Conservation (phyloP, 306 rosid species). For the Abrus pulchellus region DNA sequence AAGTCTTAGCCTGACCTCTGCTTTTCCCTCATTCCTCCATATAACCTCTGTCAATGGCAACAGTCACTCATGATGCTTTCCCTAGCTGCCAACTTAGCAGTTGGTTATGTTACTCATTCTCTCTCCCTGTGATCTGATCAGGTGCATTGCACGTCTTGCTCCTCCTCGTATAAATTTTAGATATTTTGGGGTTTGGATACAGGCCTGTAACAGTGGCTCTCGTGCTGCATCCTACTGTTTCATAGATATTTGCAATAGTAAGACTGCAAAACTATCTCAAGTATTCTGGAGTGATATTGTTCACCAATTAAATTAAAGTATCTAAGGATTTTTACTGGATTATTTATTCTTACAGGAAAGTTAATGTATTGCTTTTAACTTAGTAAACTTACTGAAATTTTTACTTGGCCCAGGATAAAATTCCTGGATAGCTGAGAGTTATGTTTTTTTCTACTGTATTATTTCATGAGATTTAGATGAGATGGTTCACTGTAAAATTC, state of each 20-base stretch:
- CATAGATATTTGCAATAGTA: neutral
- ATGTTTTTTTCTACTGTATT: neutral
- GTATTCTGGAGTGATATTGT: neutral
- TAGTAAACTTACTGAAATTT: neutral
- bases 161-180: too few species aligned
- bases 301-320: neutral
- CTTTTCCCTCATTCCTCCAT: too few species aligned
- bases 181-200: too few species aligned
- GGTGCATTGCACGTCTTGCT: too few species aligned
- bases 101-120: too few species aligned
- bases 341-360: neutral
- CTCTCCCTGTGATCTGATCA: too few species aligned
- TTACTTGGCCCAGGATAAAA: neutral
- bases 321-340: neutral
- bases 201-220: neutral
- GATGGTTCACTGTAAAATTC: slow-evolving; percentile 2
- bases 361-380: neutral
- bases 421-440: neutral
- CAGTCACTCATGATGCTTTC: too few species aligned
- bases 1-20: too few species aligned
- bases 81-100: too few species aligned
- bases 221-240: neutral
- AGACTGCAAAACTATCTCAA: neutral
- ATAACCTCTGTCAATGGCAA: too few species aligned
- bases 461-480: slow-evolving; percentile 15